Conservation (phyloP, 257 asterid genomes). For the Solanum corneliomulleri region DNA sequence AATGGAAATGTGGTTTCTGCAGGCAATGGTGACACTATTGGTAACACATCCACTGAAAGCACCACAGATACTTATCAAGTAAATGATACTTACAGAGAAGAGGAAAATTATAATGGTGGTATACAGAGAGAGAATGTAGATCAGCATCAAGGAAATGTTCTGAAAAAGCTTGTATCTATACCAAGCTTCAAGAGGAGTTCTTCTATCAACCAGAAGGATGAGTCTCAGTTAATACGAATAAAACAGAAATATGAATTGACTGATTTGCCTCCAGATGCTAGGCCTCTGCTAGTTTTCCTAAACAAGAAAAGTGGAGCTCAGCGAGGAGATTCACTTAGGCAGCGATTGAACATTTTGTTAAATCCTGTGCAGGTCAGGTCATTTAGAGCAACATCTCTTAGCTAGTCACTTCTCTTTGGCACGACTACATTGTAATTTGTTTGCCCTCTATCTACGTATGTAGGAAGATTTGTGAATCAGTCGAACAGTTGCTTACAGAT, state of each 20-base stretch:
- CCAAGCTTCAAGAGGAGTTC: slow-evolving; percentile 57
- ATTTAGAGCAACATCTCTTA: not conserved
- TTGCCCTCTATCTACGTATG: not conserved
- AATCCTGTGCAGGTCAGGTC: slow-evolving; percentile 91
- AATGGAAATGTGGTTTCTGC: slow-evolving; percentile 33
- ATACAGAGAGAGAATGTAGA: slow-evolving; percentile 30
- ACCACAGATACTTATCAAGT: slow-evolving; percentile 28
- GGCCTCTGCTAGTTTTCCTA: slow-evolving; percentile 81
- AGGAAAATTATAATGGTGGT: slow-evolving; percentile 39
- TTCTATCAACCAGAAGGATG: slow-evolving; percentile 61
- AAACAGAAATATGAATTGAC: slow-evolving; percentile 63
- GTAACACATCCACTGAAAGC: slow-evolving; percentile 47
- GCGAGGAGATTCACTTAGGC: slow-evolving; percentile 77
- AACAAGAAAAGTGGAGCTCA: slow-evolving; percentile 99
- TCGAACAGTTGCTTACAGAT: not conserved
- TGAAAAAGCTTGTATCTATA: slow-evolving; percentile 31
- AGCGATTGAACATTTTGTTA: slow-evolving; percentile 66
- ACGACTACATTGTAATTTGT: not conserved
- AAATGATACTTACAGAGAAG: slow-evolving; percentile 35
- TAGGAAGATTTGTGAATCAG: not conserved
- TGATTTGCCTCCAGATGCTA: slow-evolving; percentile 84
- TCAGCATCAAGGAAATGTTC: slow-evolving; percentile 34
- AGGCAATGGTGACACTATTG: slow-evolving; percentile 37
- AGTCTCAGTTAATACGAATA: slow-evolving; percentile 25
- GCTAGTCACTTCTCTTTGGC: slow-evolving; percentile 1